Evolutionary conservation across 2,329 filamentous ascomycete genomes (phyloP).

Genomic region (Cryphonectria japonica): DNA sequence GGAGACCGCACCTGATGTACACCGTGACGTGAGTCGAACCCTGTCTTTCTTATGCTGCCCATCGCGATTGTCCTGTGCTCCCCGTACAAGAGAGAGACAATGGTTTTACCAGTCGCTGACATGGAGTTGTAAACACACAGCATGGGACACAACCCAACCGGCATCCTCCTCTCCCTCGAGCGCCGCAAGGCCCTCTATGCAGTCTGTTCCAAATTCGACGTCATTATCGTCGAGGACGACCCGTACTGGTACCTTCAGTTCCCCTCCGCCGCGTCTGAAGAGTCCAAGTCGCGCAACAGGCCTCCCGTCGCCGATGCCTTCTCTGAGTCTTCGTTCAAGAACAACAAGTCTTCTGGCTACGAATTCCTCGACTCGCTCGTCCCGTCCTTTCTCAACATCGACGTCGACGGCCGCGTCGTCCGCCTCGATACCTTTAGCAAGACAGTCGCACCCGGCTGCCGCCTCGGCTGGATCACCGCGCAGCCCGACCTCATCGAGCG

Average conservation of each 20-base stretch:
- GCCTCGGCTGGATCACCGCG: conserved; percentile 88
- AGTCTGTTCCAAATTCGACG: conserved; percentile 80
- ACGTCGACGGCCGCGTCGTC: conserved; percentile 84
- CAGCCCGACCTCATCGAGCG: conserved; percentile 79
- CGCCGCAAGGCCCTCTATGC: conserved; percentile 80
- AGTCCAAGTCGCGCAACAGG: conserved; percentile 53
- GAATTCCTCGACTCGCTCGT: conserved; percentile 81
- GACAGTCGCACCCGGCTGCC: conserved; percentile 85
- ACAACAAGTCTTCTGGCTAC: conserved; percentile 61
- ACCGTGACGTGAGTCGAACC: conserved; percentile 74
- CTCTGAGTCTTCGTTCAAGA: conserved; percentile 38
- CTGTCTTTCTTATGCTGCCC: neutral
- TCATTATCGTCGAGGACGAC: conserved; percentile 92
- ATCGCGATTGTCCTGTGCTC: neutral
- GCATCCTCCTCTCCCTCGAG: conserved; percentile 71
- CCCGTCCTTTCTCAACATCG: conserved; percentile 80
- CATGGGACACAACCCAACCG: conserved; percentile 88
- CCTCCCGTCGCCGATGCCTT: conserved; percentile 37
- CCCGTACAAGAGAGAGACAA: too few species aligned
- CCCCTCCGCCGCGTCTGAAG: conserved; percentile 65
- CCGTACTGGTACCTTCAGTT: conserved; percentile 96
- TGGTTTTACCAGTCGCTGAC: neutral
- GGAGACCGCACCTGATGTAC: conserved; percentile 82
- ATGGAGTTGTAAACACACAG: neutral
- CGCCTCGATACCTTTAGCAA: conserved; percentile 94